Evolutionary conservation across 2,329 filamentous ascomycete species (phyloP).

Genomic region (Aspergillus sp.): DNA sequence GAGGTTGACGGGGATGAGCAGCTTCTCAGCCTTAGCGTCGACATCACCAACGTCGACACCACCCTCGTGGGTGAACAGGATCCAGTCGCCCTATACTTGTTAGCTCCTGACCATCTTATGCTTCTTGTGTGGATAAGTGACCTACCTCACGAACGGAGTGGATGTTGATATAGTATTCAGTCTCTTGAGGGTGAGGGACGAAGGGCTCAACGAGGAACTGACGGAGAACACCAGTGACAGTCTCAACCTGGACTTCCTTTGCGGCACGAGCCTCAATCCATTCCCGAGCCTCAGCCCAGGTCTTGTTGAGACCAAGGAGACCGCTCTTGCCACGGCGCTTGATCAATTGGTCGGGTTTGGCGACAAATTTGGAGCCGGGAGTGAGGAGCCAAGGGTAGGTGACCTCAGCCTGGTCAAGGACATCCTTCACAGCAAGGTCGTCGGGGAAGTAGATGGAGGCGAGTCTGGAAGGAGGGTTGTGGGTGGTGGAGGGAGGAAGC

Average conservation of each 20-base stretch:
- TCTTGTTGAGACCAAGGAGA: slow-evolving; percentile 92
- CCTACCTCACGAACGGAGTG: slow-evolving; percentile 99
- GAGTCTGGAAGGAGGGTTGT: slow-evolving; percentile 88
- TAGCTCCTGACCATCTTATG: background rate
- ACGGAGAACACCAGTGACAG: slow-evolving; percentile 76
- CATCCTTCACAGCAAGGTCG: slow-evolving; percentile 70
- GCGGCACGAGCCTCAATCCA: slow-evolving; percentile 91
- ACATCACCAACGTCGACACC: slow-evolving; percentile 99
- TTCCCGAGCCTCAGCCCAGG: slow-evolving; percentile 85
- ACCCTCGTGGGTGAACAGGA: slow-evolving; percentile 98
- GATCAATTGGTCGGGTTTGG: slow-evolving; percentile 99
- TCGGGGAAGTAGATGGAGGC: slow-evolving; percentile 90
- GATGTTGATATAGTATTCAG: slow-evolving; percentile 99
- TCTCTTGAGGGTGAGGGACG: slow-evolving; percentile 88
- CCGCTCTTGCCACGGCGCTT: slow-evolving; percentile 99
- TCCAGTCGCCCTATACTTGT: slow-evolving; percentile 79
- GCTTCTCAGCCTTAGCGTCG: slow-evolving; percentile 97
- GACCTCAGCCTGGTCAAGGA: slow-evolving; percentile 92
- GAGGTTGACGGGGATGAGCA: slow-evolving; percentile 93
- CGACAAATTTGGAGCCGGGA: slow-evolving; percentile 82
- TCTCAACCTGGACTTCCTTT: slow-evolving; percentile 90
- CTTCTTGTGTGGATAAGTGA: slow-evolving; percentile 20
- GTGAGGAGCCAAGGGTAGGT: slow-evolving; percentile 94
- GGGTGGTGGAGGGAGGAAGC: slow-evolving; percentile 72
- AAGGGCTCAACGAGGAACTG: slow-evolving; percentile 98